A percentile compares a stretch with the other conserved stretches of the same genome.
These are phyloP conservation scores for Saccharomycopsis phalli DNA, from an alignment of 1,139 yeast species.

Conservation along the genomic window DNA sequence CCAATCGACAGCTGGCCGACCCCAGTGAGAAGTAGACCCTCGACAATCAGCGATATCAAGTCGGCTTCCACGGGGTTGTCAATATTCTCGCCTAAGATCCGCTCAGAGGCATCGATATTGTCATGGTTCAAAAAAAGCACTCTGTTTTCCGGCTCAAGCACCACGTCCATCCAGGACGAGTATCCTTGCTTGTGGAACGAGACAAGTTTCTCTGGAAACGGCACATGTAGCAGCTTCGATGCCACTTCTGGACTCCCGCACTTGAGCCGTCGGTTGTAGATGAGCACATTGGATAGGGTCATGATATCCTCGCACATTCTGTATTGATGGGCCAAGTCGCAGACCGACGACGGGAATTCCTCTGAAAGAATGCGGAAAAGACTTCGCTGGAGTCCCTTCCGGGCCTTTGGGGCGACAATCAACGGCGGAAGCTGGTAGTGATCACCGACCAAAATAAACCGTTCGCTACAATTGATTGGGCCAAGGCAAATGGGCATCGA, in stretches of 20 bases:
- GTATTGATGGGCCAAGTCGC: slow-evolving; percentile 73
- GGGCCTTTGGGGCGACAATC: slow-evolving; percentile 52
- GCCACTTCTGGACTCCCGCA: slow-evolving; percentile 69
- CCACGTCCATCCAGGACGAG: slow-evolving; percentile 35
- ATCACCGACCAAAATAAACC: slow-evolving; percentile 87
- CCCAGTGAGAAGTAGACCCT: slow-evolving; percentile 51
- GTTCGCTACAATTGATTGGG: slow-evolving; percentile 68
- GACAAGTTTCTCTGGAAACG: slow-evolving; percentile 24
- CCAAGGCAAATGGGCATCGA: slow-evolving; percentile 88
- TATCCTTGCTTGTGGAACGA: slow-evolving; percentile 19
- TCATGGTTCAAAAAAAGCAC: slow-evolving; percentile 83
- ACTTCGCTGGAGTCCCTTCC: slow-evolving; percentile 67
- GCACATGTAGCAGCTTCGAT: slow-evolving; percentile 41
- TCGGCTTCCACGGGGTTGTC: slow-evolving; percentile 68
- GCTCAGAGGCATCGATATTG: slow-evolving; percentile 44
- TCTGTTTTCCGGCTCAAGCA: slow-evolving; percentile 39
- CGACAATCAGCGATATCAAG: slow-evolving; percentile 54
- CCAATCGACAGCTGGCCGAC: slow-evolving; percentile 58
- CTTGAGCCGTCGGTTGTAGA: slow-evolving; percentile 64
- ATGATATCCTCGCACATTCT: slow-evolving; percentile 89
- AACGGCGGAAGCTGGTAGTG: slow-evolving; percentile 88
- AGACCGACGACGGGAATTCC: slow-evolving; percentile 60
- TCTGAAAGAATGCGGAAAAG: slow-evolving; percentile 69
- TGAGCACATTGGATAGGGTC: slow-evolving; percentile 68
- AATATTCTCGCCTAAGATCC: slow-evolving; percentile 50